Base-by-base conservation (phyloP, 768 basidiomycete species). In the Auricularia sp. region DNA sequence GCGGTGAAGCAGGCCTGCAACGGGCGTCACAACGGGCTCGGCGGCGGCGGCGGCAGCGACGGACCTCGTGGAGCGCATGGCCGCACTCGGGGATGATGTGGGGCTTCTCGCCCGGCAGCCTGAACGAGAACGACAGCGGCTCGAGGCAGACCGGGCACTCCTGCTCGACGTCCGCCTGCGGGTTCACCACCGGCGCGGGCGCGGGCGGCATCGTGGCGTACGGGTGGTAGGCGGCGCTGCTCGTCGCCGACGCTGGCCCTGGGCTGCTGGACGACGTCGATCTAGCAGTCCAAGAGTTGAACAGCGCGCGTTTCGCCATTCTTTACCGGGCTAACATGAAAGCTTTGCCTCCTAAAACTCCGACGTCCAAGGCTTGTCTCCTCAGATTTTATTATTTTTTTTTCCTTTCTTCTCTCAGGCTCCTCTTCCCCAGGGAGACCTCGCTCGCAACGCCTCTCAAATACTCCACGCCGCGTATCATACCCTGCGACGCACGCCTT, bases 71-170 rank as follows among this genome's bases (percentile, higher is more conserved):
- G n/a, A 99, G 84, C 42, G 93, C 89, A 78, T 99, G 97, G 43
- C 97, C 95, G 69, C 97, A 99, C 73, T 95, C 92, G 36, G 97
- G 96, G 58, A 97, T 90, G 67, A 99, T 89, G 73, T 98, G 95
- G 7, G 96, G 93, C 73, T 95, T 98, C 79, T 99, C 97, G 8
- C 97, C 97, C 0, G 92, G 90, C 14, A 99, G 77, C 66, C 94
- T 83, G 76, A 93, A 97, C 75, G 87, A 89, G 75, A 93, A 94
- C 72, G 88, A 89, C 72, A 99, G 84, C 1, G 92, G 90, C 71
- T 98, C 96, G 69, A 97, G 87, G 76, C 96, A 99, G 69, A 99
- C 93, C 12, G 96, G 96, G 70, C 97, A 99, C 71, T 89, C 91
- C 62, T 90, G 88, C 71, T 95, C 93, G 63, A 92, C 90, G 29